Percentiles rank a stretch among this genome's conserved stretches.
These are phyloP conservation scores for Pharus latifolius DNA, from an alignment of 176 grass and related monocot genomes.

Conservation along the genomic window DNA sequence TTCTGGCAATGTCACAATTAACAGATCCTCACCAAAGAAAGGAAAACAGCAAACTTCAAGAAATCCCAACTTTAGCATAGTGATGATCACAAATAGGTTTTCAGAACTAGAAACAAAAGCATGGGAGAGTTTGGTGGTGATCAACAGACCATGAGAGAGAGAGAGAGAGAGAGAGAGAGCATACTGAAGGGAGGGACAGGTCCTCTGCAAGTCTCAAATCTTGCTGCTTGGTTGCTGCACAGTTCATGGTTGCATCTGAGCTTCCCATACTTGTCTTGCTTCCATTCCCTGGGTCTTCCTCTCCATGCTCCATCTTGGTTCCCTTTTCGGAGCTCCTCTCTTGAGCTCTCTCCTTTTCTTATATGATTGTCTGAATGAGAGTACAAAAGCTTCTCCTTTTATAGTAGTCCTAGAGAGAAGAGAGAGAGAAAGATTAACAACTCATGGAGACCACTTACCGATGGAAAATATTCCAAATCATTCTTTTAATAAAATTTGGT, in stretches of 20 bases:
- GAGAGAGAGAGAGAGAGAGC: constrained; percentile 13
- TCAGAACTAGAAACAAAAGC: neutral
- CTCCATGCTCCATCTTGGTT: constrained; percentile 16
- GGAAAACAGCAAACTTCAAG: neutral
- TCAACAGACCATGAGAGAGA: neutral
- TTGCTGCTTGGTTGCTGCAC: constrained; percentile 36
- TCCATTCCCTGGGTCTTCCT: constrained; percentile 1
- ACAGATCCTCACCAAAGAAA: neutral
- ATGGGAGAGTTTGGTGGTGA: neutral
- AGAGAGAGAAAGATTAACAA: neutral
- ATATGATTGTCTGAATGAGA: constrained; percentile 2
- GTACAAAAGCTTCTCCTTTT: constrained; percentile 4
- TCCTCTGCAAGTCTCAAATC: constrained; percentile 66
- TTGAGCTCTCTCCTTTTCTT: neutral
- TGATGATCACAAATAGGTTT: neutral
- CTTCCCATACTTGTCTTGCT: constrained; percentile 10
- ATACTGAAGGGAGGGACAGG: constrained; percentile 76
- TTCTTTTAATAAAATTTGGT: constrained; percentile 14
- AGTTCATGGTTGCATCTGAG: constrained; percentile 27
- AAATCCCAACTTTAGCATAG: neutral
- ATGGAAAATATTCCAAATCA: neutral
- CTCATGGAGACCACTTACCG: constrained; percentile 17
- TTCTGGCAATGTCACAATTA: neutral
- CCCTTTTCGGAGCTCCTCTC: constrained; percentile 11
- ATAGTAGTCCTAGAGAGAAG: constrained; percentile 6